Base-by-base conservation (phyloP, 768 basidiomycete genomes). In the Lentinus tigrinus region DNA sequence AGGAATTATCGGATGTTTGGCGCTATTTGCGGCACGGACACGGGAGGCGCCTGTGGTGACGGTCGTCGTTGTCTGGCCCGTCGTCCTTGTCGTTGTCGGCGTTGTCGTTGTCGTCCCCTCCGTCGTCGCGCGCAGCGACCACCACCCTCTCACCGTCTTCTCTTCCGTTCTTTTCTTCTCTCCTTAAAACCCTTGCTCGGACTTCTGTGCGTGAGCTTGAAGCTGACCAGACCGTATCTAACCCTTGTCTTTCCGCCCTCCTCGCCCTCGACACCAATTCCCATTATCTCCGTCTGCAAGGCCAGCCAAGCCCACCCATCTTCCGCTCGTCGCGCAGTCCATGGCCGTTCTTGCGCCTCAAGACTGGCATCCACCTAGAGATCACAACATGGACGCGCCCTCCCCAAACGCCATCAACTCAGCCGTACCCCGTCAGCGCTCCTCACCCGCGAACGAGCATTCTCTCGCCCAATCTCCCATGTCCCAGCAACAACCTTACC, bases 341-440 rank as follows among this genome's bases (percentile, higher is more conserved):
- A 90, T 91, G 89, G 89, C 89, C 75, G 81, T 89, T 78, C 84
- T 90, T 76, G 87, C 83, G 63, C 80, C 85, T 71, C 79, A 83
- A 76, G 88, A 90, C 78, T 89, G 88, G 88, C 82, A 82, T 65
- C 81, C 79, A 64, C 79, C 81, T 69, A 81, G 81, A 81, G 84
- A 88, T 74, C 73, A 74, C 65, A 69, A 78, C 64, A 88, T 88
- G 86, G 85, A 87, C 75, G 67, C 78, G 43, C 74, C 80, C 19
- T 66, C 66, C 59, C 63, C 70, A 60, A 75, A 74, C 60, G 21
- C 75, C 62, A 60, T 78, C 58, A 78, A 72, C 58, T 24, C 68
- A 28, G 49, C 72, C 44, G 66, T 74, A 56, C 73, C 81, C 52
- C 82, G 82, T 60, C 85, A 85, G 69, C 85, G 82, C 63, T 78